Base-by-base conservation (phyloP, 768 basidiomycete species). In the Lactarius indigo region DNA sequence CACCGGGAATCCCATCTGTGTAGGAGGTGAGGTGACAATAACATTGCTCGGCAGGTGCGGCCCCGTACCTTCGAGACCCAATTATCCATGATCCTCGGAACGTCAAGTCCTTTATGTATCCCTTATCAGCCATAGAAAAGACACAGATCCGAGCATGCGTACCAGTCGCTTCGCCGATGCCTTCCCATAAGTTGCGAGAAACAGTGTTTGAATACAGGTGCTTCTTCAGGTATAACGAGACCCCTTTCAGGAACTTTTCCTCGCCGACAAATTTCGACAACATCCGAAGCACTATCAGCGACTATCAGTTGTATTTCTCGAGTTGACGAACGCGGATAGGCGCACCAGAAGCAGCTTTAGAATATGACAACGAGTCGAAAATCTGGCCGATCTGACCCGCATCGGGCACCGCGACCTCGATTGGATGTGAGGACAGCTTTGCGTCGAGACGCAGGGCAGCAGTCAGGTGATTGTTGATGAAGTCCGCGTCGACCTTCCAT, bases 211-310 rank as follows among this genome's bases (percentile, higher is more conserved):
- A 87, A 75, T 90, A 98, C 9, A 94, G 79, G 70, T 92, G 88
- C 69, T 87, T 85, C 80, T 95, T 96, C 69, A 98, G 85, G 79
- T 98, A 98, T 65, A 92, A 83, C 2, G 94, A 94, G 55, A 96
- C 94, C 39, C 92, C 92, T 72, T 87, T 86, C 59, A 95, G 77
- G 84, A 98, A 97, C 64, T 78, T 83, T 7, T 94, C 92, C 76
- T 97, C 89, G 57, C 96, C 94, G 23, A 96, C 92, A 69, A 90
- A 89, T 74, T 86, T 86, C 26, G 88, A 87, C 63, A 98, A 80
- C 96, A 98, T 98, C 73, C 94, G 90, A 57, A 98, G 84, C n/a
- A 97, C 96, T 84, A 28, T 57, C 2, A 28, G 3, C 20, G 5
- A 44, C 23, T 42, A 28, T 61, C 20, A 60, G 41, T 15, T 13